A percentile compares a stretch with the other conserved stretches of the same genome.
Conservation (phyloP, 495 filamentous ascomycete species). For the Penicillium tannophilum region DNA sequence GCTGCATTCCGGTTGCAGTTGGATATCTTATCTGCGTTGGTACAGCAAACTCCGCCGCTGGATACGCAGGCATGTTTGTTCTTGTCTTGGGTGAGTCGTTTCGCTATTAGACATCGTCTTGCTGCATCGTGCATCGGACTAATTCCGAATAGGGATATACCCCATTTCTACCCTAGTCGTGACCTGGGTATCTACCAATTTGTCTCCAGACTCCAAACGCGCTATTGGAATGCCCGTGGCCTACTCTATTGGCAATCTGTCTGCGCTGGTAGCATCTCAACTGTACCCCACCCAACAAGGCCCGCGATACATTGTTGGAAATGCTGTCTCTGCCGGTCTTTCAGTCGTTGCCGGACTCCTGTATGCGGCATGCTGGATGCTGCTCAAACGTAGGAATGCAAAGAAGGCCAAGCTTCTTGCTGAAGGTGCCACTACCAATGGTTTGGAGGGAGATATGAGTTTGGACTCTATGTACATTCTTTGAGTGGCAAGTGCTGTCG, state of each 20-base stretch:
- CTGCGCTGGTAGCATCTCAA: neutral
- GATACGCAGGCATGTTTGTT: constrained; percentile 2
- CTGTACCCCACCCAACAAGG: neutral
- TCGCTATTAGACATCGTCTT: no score
- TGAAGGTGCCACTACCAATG: neutral
- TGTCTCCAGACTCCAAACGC: constrained; percentile 1
- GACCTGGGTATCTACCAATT: neutral
- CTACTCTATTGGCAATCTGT: neutral
- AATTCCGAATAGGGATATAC: neutral
- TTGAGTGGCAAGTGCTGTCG: neutral
- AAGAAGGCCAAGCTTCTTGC: neutral
- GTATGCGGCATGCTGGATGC: constrained; percentile 2
- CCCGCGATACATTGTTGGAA: neutral
- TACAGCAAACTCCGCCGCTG: neutral
- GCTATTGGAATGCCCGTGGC: constrained; percentile 2
- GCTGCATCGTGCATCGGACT: neutral
- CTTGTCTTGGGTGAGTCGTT: neutral
- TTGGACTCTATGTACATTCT: constrained; percentile 1
- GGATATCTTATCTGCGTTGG: constrained; percentile 1
- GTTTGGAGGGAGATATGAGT: neutral
- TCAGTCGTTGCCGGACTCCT: neutral
- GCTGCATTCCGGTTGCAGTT: neutral
- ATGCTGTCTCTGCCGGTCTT: constrained; percentile 1
- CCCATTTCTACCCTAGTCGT: constrained; percentile 1
- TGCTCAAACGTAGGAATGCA: constrained; percentile 2